These are phyloP conservation scores for Trichosporon asahii DNA, from an alignment of 1,284 basidiomycete species.

Conservation along the genomic window DNA sequence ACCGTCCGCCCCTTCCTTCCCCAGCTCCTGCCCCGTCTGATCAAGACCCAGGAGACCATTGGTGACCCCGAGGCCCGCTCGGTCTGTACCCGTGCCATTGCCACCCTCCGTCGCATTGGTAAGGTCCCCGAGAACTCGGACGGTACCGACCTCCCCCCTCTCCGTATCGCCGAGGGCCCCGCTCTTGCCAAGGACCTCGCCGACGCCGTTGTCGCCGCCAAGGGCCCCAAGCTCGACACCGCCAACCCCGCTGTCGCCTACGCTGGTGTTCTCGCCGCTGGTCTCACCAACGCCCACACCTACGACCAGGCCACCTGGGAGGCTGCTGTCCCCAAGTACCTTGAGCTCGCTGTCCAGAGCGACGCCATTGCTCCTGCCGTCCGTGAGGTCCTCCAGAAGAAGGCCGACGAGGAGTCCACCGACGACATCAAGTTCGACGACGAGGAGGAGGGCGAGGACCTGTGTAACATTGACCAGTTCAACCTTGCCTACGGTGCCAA, in stretches of 20 bases:
- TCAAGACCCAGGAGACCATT: slow-evolving; percentile 88
- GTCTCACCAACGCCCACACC: slow-evolving; percentile 84
- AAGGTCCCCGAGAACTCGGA: slow-evolving; percentile 76
- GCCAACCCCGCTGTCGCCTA: slow-evolving; percentile 66
- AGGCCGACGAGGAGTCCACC: slow-evolving; percentile 73
- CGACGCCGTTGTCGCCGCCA: slow-evolving; percentile 78
- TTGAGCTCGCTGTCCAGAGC: slow-evolving; percentile 64
- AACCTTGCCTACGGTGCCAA: slow-evolving; percentile 99
- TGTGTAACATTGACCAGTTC: slow-evolving; percentile 84
- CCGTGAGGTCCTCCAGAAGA: slow-evolving; percentile 83
- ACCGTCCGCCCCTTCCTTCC: slow-evolving; percentile 96
- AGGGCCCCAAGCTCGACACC: slow-evolving; percentile 55
- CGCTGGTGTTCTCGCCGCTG: slow-evolving; percentile 72
- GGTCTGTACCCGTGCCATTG: slow-evolving; percentile 82
- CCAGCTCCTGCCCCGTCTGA: slow-evolving; percentile 86
- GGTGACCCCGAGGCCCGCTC: slow-evolving; percentile 94
- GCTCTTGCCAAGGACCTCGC: slow-evolving; percentile 65
- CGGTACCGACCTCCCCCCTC: slow-evolving; percentile 80
- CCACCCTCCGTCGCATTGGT: slow-evolving; percentile 87
- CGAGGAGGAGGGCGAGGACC: slow-evolving; percentile 95
- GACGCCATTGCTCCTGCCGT: slow-evolving; percentile 68
- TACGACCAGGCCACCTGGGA: slow-evolving; percentile 89
- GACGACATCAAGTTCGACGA: slow-evolving; percentile 74
- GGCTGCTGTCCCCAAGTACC: slow-evolving; percentile 67
- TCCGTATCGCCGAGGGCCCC: slow-evolving; percentile 69